These are phyloP conservation scores for Russula griseocarnosa DNA, from an alignment of 768 basidiomycete species.

Conservation along the genomic window DNA sequence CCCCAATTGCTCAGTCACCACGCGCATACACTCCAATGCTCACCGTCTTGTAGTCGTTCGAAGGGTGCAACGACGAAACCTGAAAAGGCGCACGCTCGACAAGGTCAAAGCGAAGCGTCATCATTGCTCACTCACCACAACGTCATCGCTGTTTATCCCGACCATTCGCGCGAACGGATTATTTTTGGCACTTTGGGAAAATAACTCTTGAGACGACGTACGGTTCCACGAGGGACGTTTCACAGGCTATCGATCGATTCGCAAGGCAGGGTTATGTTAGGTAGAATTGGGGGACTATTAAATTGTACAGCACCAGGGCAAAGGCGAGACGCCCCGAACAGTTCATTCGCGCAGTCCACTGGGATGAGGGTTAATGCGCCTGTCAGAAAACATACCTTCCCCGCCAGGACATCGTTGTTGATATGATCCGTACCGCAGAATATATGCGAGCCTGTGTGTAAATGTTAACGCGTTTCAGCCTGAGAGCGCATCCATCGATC, in stretches of 20 bases:
- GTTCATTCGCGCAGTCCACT: slow-evolving; percentile 84
- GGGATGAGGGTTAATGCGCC: slow-evolving; percentile 8
- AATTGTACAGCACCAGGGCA: slow-evolving; percentile 59
- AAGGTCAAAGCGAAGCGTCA: background rate
- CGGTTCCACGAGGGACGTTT: slow-evolving; percentile 77
- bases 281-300: background rate
- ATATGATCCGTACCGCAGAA: slow-evolving; percentile 57
- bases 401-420: background rate
- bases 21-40: slow-evolving; percentile 31
- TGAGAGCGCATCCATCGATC: slow-evolving; percentile 24
- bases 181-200: slow-evolving; percentile 9
- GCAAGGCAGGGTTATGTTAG: background rate
- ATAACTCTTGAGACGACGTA: slow-evolving; percentile 35
- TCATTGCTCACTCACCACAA: slow-evolving; percentile 31
- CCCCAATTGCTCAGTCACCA: background rate
- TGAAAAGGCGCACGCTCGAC: slow-evolving; percentile 31
- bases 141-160: slow-evolving; percentile 31
- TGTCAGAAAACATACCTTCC: background rate
- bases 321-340: slow-evolving; percentile 71
- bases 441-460: slow-evolving; percentile 69
- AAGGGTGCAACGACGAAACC: slow-evolving; percentile 80
- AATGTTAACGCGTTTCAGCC: background rate
- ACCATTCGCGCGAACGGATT: background rate
- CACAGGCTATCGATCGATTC: slow-evolving; percentile 57
- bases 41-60: slow-evolving; percentile 90